Percentiles rank a stretch among this genome's conserved stretches.
Conservation (phyloP, 441 rosid genomes). For the Jatropha podagrica region DNA sequence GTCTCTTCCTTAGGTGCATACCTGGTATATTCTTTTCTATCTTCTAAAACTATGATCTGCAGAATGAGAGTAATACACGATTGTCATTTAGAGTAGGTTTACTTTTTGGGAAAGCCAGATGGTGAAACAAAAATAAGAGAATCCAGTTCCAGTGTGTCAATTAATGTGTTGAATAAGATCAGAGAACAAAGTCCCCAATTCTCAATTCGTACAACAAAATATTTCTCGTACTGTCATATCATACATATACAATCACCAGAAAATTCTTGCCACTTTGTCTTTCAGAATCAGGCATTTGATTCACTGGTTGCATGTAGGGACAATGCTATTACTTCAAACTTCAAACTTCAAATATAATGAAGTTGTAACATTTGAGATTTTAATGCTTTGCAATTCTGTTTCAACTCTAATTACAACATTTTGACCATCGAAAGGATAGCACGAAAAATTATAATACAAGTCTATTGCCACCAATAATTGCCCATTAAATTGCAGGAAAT, state of each 20-base stretch:
- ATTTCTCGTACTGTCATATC: neutral
- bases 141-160: neutral
- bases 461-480: neutral
- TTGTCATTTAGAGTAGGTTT: neutral
- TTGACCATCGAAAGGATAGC: neutral
- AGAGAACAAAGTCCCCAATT: neutral
- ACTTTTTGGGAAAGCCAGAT: neutral
- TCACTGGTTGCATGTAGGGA: neutral
- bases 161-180: neutral
- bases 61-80: neutral
- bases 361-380: neutral
- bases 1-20: conserved; percentile 74
- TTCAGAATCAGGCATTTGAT: neutral
- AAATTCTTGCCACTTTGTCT: neutral
- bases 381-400: neutral
- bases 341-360: neutral
- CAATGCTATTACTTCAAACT: neutral
- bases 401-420: neutral
- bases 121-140: neutral
- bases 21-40: conserved; percentile 72
- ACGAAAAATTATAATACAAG: neutral
- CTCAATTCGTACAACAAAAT: neutral
- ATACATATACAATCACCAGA: neutral
- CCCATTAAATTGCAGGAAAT: neutral
- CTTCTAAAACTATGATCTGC: conserved; percentile 94